Evolutionary conservation across 1,139 yeast genomes (phyloP).

Genomic region (Geotrichum bryndzae): DNA sequence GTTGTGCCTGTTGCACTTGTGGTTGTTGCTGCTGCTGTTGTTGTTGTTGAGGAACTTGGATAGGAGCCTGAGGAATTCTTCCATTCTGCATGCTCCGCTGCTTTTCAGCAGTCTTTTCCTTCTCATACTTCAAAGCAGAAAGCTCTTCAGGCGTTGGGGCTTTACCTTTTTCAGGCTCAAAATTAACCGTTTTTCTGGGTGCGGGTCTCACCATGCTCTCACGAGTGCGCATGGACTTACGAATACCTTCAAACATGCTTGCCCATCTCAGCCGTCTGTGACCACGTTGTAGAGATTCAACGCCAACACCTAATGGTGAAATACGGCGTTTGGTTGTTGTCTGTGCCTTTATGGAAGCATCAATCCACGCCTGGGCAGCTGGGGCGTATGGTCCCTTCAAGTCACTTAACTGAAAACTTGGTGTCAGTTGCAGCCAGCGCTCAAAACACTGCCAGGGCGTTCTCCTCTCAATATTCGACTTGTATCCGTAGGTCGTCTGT

Average conservation of each 20-base stretch:
- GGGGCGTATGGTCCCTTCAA: conserved; percentile 83
- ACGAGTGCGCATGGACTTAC: conserved; percentile 83
- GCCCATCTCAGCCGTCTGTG: conserved; percentile 90
- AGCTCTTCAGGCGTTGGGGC: conserved; percentile 68
- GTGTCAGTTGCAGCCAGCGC: conserved; percentile 87
- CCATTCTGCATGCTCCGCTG: not conserved
- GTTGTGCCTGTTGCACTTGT: not conserved
- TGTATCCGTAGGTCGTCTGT: conserved; percentile 59
- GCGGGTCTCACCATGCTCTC: conserved; percentile 62
- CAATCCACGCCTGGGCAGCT: conserved; percentile 86
- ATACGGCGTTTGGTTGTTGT: conserved; percentile 81
- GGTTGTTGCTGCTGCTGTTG: not conserved
- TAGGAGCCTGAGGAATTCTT: not conserved
- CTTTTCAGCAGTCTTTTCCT: conserved; percentile 5
- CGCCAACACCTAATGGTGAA: conserved; percentile 85
- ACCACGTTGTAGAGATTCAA: conserved; percentile 88
- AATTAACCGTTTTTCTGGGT: conserved; percentile 26
- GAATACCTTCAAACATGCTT: conserved; percentile 91
- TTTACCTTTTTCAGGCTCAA: not conserved
- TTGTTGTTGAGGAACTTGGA: not conserved
- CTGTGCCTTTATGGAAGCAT: conserved; percentile 83
- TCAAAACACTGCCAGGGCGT: conserved; percentile 99
- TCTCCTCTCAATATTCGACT: conserved; percentile 84
- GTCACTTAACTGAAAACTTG: conserved; percentile 75
- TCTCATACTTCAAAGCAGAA: conserved; percentile 51